Conservation (phyloP, 2,329 filamentous ascomycete genomes). For the Claviceps africana region DNA sequence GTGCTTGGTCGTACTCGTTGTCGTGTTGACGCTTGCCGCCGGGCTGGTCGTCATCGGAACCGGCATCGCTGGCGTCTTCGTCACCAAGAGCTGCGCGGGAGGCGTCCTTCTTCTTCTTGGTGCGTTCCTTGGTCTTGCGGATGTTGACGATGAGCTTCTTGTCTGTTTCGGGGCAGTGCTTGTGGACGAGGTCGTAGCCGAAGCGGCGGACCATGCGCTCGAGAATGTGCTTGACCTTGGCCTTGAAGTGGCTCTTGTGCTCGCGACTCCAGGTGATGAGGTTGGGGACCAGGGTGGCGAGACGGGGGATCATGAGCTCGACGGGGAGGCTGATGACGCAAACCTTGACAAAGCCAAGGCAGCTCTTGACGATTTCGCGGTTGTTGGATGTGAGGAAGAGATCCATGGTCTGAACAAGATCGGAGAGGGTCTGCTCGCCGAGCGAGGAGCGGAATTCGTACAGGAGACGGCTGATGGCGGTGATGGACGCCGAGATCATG, state of each 20-base stretch:
- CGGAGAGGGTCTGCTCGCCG: slow-evolving; percentile 54
- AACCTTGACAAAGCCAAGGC: slow-evolving; percentile 93
- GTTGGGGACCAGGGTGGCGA: slow-evolving; percentile 70
- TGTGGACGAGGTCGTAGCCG: slow-evolving; percentile 67
- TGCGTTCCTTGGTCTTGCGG: slow-evolving; percentile 82
- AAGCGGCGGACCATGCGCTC: slow-evolving; percentile 90
- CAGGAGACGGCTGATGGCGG: slow-evolving; percentile 79
- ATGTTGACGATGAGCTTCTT: slow-evolving; percentile 88
- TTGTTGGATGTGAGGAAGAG: slow-evolving; percentile 94
- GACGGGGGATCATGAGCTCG: slow-evolving; percentile 62
- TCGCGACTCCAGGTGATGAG: slow-evolving; percentile 94
- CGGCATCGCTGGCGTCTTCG: slow-evolving; percentile 42
- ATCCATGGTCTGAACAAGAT: slow-evolving; percentile 88
- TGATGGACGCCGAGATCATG: slow-evolving; percentile 97
- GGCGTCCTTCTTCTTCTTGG: slow-evolving; percentile 75
- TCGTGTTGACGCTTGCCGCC: slow-evolving; percentile 50
- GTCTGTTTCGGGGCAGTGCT: slow-evolving; percentile 70
- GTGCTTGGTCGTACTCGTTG: slow-evolving; percentile 89
- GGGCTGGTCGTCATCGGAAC: slow-evolving; percentile 27
- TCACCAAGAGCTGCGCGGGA: slow-evolving; percentile 38
- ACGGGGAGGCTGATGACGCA: slow-evolving; percentile 76
- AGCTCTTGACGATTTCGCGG: slow-evolving; percentile 87
- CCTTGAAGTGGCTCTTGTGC: slow-evolving; percentile 92
- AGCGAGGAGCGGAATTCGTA: slow-evolving; percentile 75
- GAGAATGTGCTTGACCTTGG: slow-evolving; percentile 95